Evolutionary conservation across 805 yeast genomes (phyloP).

Genomic region (Clavispora vitiphila): DNA sequence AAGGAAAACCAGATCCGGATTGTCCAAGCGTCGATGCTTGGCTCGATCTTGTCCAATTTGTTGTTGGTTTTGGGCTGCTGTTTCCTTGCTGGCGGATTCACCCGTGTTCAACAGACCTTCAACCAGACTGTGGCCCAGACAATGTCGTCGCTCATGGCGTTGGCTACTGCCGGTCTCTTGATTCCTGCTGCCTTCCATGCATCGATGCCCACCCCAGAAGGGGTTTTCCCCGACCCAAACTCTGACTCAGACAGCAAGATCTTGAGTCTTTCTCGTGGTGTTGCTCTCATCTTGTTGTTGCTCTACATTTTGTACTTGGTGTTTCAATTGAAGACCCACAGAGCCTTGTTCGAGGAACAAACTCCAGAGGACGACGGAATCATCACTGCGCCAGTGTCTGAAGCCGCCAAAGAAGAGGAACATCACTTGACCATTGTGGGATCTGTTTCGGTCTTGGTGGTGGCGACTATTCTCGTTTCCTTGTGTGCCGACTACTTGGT

Average conservation of each 20-base stretch:
- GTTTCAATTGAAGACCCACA: slow-evolving; percentile 89
- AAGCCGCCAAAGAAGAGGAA: slow-evolving; percentile 11
- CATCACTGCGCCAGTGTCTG: slow-evolving; percentile 25
- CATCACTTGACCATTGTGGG: slow-evolving; percentile 47
- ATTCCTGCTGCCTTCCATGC: slow-evolving; percentile 97
- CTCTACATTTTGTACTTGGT: slow-evolving; percentile 74
- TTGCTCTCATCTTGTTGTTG: slow-evolving; percentile 69
- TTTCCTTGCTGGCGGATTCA: slow-evolving; percentile 87
- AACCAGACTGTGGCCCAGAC: slow-evolving; percentile 98
- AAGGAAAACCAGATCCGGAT: slow-evolving; percentile 81
- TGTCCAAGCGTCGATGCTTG: slow-evolving; percentile 97
- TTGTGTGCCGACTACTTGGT: slow-evolving; percentile 91
- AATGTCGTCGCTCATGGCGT: slow-evolving; percentile 89
- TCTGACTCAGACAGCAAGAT: slow-evolving; percentile 44
- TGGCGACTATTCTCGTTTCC: slow-evolving; percentile 76
- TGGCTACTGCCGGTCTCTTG: slow-evolving; percentile 81
- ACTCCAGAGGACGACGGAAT: slow-evolving; percentile 38
- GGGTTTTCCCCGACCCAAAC: slow-evolving; percentile 29
- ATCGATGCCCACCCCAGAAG: slow-evolving; percentile 47
- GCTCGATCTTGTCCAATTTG: slow-evolving; percentile 84
- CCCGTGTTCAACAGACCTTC: slow-evolving; percentile 79
- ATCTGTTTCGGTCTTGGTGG: slow-evolving; percentile 51
- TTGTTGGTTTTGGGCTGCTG: slow-evolving; percentile 93
- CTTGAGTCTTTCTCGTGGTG: slow-evolving; percentile 76
- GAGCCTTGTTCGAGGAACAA: slow-evolving; percentile 61